Evolutionary conservation across 1,284 basidiomycete species (phyloP).

Genomic region (Moesziomyces globuligerus): DNA sequence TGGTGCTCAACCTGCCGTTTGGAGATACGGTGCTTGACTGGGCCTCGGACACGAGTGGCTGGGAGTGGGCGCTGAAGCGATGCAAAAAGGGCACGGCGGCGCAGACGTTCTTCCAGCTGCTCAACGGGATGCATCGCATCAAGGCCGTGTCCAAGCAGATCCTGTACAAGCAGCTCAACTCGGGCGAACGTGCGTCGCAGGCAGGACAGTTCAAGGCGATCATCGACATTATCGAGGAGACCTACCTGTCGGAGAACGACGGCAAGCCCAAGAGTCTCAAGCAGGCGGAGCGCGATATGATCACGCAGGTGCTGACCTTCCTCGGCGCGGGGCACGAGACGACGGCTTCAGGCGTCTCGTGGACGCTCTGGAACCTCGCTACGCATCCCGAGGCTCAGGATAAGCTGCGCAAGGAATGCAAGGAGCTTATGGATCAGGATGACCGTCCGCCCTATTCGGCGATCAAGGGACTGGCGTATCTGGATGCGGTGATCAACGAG

Average conservation of each 20-base stretch:
- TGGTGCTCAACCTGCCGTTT: conserved; percentile 54
- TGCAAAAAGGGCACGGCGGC: neutral
- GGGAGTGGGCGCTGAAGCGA: conserved; percentile 11
- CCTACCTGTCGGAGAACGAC: conserved; percentile 35
- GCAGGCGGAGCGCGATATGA: conserved; percentile 51
- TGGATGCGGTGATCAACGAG: conserved; percentile 76
- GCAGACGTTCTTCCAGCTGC: conserved; percentile 14
- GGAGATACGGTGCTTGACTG: conserved; percentile 33
- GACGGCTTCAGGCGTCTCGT: conserved; percentile 76
- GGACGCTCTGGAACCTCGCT: conserved; percentile 77
- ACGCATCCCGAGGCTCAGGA: conserved; percentile 72
- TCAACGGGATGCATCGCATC: conserved; percentile 51
- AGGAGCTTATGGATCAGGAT: conserved; percentile 45
- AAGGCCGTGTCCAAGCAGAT: conserved; percentile 50
- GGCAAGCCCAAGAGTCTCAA: conserved; percentile 48
- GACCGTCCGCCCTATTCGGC: conserved; percentile 69
- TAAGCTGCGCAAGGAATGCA: conserved; percentile 73
- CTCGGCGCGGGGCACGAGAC: conserved; percentile 68
- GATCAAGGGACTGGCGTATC: conserved; percentile 76
- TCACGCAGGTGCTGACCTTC: conserved; percentile 57
- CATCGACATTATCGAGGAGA: conserved; percentile 49
- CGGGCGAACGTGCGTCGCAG: conserved; percentile 21
- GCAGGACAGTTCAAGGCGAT: conserved; percentile 31
- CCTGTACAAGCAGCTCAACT: conserved; percentile 53
- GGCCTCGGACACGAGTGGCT: conserved; percentile 19